Percentiles rank a stretch among this genome's conserved stretches.
Conservation (phyloP, 768 basidiomycete genomes). For the Fomitopsis pulvina region DNA sequence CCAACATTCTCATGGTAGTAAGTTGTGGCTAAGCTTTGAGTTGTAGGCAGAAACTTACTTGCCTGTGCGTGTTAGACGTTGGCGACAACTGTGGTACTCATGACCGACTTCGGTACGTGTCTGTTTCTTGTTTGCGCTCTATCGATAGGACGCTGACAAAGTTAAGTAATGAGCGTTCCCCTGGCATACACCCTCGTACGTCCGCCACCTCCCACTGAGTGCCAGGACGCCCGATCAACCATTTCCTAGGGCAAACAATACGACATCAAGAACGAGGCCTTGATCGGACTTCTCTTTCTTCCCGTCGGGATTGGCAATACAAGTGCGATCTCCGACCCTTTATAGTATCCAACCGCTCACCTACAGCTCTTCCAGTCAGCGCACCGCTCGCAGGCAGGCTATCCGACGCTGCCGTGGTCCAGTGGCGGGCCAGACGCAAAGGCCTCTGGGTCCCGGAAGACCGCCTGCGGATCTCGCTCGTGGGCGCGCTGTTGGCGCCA, state of each 20-base stretch:
- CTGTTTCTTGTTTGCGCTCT: too few relatives aligned
- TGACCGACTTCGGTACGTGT: conserved; percentile 31
- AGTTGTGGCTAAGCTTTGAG: conserved; percentile 23
- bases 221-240: background rate
- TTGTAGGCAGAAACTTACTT: too few relatives aligned
- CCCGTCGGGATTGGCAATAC: conserved; percentile 54
- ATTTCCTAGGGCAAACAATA: conserved; percentile 48
- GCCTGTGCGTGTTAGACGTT: conserved; percentile 28
- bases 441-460: conserved; percentile 67
- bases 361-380: conserved; percentile 27
- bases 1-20: conserved; percentile 51
- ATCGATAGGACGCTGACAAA: too few relatives aligned
- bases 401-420: conserved; percentile 47
- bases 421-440: conserved; percentile 40
- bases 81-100: conserved; percentile 26
- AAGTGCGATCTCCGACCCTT: conserved; percentile 1
- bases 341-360: background rate
- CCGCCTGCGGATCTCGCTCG: conserved; percentile 47
- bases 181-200: conserved; percentile 59
- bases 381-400: conserved; percentile 52
- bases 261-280: conserved; percentile 46
- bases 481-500: conserved; percentile 44
- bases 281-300: conserved; percentile 54
- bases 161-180: conserved; percentile 50
- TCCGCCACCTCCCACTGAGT: background rate